These are phyloP conservation scores for Ascochyta rabiei DNA, from an alignment of 2,329 filamentous ascomycete genomes.

Conservation along the genomic window DNA sequence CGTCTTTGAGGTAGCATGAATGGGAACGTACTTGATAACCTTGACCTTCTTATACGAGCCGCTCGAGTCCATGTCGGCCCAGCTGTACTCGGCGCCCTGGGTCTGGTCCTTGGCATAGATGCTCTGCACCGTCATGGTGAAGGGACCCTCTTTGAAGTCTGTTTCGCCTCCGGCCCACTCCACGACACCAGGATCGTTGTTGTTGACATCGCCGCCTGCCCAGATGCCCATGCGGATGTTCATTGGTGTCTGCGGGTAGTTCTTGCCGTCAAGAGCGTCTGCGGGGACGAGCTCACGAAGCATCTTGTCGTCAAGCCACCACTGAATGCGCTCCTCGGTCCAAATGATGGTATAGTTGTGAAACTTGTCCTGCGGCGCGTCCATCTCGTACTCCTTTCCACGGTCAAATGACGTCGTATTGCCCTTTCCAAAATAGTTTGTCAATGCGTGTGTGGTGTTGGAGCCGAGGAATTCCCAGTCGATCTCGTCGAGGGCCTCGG, in stretches of 20 bases:
- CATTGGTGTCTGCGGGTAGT: constrained; percentile 77
- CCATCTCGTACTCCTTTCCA: constrained; percentile 45
- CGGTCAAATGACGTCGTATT: constrained; percentile 60
- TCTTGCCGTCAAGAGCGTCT: constrained; percentile 63
- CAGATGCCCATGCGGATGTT: constrained; percentile 73
- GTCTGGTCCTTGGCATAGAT: constrained; percentile 62
- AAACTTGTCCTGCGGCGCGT: constrained; percentile 41
- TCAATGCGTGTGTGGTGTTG: constrained; percentile 51
- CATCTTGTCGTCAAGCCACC: constrained; percentile 66
- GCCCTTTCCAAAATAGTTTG: constrained; percentile 63
- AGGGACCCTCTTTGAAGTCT: constrained; percentile 70
- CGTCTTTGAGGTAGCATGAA: not conserved
- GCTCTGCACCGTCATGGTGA: constrained; percentile 74
- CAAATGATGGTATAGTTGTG: constrained; percentile 64
- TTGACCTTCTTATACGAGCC: constrained; percentile 66
- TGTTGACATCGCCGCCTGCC: constrained; percentile 62
- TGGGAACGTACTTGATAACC: constrained; percentile 47
- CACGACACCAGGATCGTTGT: constrained; percentile 41
- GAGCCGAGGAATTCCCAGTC: constrained; percentile 57
- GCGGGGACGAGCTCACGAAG: constrained; percentile 67
- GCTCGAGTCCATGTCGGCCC: constrained; percentile 57
- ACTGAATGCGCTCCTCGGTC: constrained; percentile 67
- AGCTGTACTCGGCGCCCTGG: constrained; percentile 67
- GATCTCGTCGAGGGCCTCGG: constrained; percentile 60
- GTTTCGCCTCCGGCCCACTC: constrained; percentile 72